Percentiles rank a stretch among this genome's conserved stretches.
phyloP scores from a whole-genome alignment of 2,329 filamentous ascomycete genomes.

The Fusarium sp. region DNA sequence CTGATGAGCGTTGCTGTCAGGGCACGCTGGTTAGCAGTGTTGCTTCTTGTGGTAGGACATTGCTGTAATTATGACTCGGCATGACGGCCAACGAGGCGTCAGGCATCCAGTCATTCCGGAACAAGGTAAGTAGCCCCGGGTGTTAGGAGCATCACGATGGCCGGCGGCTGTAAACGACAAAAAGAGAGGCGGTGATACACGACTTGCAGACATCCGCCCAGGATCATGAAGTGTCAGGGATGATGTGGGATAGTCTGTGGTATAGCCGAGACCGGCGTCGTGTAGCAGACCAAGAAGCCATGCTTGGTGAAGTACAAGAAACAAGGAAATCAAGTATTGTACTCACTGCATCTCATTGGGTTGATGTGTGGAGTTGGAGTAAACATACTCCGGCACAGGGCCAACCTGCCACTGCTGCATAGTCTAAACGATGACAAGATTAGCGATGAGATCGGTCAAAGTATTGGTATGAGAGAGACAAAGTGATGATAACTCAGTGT shows the following conservation, averaged over 20 bases:
- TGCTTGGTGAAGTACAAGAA: slow-evolving; percentile 48
- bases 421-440: slow-evolving; percentile 58
- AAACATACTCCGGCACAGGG: slow-evolving; percentile 73
- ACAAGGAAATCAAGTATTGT: slow-evolving; percentile 60
- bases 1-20: slow-evolving; percentile 59
- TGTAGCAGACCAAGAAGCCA: slow-evolving; percentile 39
- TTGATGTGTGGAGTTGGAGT: slow-evolving; percentile 68
- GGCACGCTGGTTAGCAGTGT: slow-evolving; percentile 50
- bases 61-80: slow-evolving; percentile 47
- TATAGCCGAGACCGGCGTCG: slow-evolving; percentile 33
- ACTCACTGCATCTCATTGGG: slow-evolving; percentile 74
- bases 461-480: slow-evolving; percentile 14
- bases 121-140: slow-evolving; percentile 32
- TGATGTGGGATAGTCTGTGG: slow-evolving; percentile 36
- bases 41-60: slow-evolving; percentile 44
- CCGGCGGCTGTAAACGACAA: slow-evolving; percentile 42
- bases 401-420: slow-evolving; percentile 76
- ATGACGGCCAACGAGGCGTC: slow-evolving; percentile 29
- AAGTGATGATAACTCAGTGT: slow-evolving; percentile 27
- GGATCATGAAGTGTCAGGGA: slow-evolving; percentile 18
- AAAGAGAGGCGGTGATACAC: slow-evolving; percentile 13
- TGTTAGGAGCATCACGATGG: slow-evolving; percentile 30
- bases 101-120: slow-evolving; percentile 22
- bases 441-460: slow-evolving; percentile 29
- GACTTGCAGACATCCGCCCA: slow-evolving; percentile 2